Conservation (phyloP, 495 filamentous ascomycete genomes). For the Ramalina intermedia region DNA sequence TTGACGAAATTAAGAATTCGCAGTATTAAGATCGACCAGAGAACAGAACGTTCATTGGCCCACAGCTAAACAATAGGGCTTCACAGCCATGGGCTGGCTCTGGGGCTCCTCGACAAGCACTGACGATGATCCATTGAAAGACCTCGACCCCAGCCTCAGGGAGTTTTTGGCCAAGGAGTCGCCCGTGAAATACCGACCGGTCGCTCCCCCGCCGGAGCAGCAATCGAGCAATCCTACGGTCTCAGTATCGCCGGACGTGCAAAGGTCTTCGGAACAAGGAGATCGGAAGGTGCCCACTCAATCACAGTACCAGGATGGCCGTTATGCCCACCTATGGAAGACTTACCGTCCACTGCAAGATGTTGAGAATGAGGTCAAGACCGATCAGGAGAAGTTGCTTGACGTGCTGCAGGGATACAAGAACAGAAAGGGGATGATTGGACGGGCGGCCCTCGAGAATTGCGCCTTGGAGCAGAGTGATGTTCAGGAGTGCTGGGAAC, state of each 20-base stretch:
- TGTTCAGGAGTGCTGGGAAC: slow-evolving; percentile 59
- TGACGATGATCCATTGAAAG: slow-evolving; percentile 54
- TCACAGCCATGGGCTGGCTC: slow-evolving; percentile 55
- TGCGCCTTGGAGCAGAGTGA: slow-evolving; percentile 73
- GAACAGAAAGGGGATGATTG: slow-evolving; percentile 61
- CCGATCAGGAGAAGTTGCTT: slow-evolving; percentile 55
- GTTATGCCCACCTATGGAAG: slow-evolving; percentile 89
- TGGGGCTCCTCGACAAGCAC: slow-evolving; percentile 33
- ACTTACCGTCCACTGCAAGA: slow-evolving; percentile 56
- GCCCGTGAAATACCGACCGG: slow-evolving; percentile 55
- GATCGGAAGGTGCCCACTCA: slow-evolving; percentile 28
- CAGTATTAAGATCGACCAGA: too few species aligned
- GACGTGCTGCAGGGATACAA: slow-evolving; percentile 75
- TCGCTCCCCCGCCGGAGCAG: slow-evolving; percentile 17
- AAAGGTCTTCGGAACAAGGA: slow-evolving; percentile 24
- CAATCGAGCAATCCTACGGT: slow-evolving; percentile 8
- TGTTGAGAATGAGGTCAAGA: slow-evolving; percentile 47
- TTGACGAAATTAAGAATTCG: too few species aligned
- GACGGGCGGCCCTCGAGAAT: slow-evolving; percentile 78
- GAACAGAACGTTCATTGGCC: too few species aligned
- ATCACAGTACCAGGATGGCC: slow-evolving; percentile 61
- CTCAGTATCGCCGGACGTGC: slow-evolving; percentile 14
- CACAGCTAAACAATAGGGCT: too few species aligned
- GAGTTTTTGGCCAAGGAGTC: slow-evolving; percentile 77
- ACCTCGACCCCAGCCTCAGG: slow-evolving; percentile 71